Percentiles rank a stretch among this genome's conserved stretches.
Conservation (phyloP, 176 grass and related monocot species). For the Zoysia japonica region DNA sequence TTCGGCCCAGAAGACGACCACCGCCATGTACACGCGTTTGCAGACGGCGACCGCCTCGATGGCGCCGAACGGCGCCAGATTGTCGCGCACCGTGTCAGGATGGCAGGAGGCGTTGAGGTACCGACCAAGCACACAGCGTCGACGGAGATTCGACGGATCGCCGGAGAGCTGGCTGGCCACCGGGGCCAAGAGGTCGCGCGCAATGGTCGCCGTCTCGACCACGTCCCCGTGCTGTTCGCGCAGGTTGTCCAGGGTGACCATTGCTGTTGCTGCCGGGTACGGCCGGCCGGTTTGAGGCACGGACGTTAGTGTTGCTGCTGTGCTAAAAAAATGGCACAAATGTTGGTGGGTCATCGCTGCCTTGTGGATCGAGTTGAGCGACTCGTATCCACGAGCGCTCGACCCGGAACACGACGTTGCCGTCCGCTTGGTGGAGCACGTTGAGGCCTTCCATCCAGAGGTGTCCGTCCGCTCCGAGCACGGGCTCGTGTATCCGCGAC, state of each 20-base stretch:
- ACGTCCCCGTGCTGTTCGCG: background rate
- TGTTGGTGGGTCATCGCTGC: background rate
- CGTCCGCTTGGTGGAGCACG: background rate
- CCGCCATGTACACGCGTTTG: background rate
- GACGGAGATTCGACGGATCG: background rate
- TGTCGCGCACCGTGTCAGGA: background rate
- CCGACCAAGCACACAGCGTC: background rate
- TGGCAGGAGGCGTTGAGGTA: background rate
- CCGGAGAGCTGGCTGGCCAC: background rate
- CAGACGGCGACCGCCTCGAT: background rate
- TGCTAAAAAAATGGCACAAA: background rate
- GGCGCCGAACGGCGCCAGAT: background rate
- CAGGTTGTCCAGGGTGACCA: background rate
- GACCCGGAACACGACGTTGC: background rate
- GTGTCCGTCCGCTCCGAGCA: background rate
- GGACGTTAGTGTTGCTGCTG: background rate
- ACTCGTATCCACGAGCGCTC: background rate
- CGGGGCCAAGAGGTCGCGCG: background rate
- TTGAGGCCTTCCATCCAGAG: background rate
- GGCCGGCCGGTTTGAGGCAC: no score
- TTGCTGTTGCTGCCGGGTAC: background rate
- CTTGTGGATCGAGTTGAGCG: background rate
- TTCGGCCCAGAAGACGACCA: conserved; percentile 4
- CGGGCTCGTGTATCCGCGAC: background rate
- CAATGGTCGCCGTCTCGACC: background rate